Conservation (phyloP, 495 filamentous ascomycete genomes). For the Hypoxylon crocopeplum region DNA sequence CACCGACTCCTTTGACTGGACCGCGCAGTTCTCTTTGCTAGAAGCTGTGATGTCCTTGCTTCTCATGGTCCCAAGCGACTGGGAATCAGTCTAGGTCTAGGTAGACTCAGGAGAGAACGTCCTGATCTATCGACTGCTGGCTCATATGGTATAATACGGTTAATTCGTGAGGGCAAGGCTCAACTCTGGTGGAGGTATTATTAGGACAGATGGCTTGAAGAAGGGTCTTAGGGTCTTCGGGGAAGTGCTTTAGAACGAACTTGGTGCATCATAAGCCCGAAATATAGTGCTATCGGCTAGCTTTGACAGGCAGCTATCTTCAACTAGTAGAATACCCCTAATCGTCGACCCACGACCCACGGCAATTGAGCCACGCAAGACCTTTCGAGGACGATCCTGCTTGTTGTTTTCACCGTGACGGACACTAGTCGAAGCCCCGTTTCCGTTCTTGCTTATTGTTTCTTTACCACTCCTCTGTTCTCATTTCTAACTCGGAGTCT, state of each 20-base stretch:
- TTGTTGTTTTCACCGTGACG: slow-evolving; percentile 17
- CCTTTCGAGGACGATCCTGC: slow-evolving; percentile 7
- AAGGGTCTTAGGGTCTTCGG: slow-evolving; percentile 6
- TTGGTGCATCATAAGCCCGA: slow-evolving; percentile 17
- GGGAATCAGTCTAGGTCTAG: neutral
- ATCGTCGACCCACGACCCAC: slow-evolving; percentile 16
- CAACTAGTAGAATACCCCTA: slow-evolving; percentile 18
- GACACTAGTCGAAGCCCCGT: slow-evolving; percentile 25
- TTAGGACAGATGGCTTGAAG: slow-evolving; percentile 1
- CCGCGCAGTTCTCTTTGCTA: too few species aligned
- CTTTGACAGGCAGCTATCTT: slow-evolving; percentile 17
- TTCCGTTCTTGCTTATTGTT: slow-evolving; percentile 13
- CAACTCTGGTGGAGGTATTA: neutral
- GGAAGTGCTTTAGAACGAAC: slow-evolving; percentile 4
- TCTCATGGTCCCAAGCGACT: neutral
- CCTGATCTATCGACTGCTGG: neutral
- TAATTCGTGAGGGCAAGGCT: neutral
- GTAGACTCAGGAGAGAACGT: neutral
- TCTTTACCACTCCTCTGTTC: slow-evolving; percentile 12
- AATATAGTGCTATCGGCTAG: slow-evolving; percentile 14
- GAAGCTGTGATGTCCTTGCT: slow-evolving; percentile 6
- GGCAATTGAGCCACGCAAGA: slow-evolving; percentile 26
- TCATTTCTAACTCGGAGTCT: slow-evolving; percentile 1
- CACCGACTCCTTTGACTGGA: slow-evolving; percentile 10
- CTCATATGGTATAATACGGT: slow-evolving; percentile 10